These are phyloP conservation scores for Pythium apleroticum DNA, from an alignment of 352 stramenopile genomes.

Conservation along the genomic window DNA sequence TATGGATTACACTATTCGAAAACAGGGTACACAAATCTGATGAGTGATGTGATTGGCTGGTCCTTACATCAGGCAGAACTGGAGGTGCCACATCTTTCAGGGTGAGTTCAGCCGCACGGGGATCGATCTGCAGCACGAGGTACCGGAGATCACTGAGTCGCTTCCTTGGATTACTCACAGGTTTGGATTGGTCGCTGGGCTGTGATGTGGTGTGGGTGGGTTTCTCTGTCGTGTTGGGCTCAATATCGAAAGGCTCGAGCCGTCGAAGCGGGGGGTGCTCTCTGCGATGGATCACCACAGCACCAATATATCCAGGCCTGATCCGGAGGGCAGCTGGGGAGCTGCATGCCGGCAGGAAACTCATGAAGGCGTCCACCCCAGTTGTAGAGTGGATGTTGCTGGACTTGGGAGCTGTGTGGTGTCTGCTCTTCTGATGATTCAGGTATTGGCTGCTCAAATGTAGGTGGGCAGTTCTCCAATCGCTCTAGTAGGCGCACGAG, in stretches of 20 bases:
- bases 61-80: too few relatives aligned
- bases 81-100: too few relatives aligned
- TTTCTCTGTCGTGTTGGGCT: background rate
- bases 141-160: background rate
- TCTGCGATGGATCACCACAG: background rate
- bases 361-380: background rate
- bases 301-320: slow-evolving; percentile 1
- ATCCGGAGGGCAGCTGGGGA: background rate
- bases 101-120: background rate
- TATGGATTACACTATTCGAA: too few relatives aligned
- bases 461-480: background rate
- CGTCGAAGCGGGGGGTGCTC: background rate
- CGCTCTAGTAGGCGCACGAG: background rate
- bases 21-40: too few relatives aligned
- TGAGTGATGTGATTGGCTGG: too few relatives aligned
- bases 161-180: background rate
- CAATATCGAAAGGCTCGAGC: background rate
- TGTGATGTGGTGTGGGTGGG: background rate
- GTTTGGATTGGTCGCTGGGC: background rate
- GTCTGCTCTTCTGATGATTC: background rate
- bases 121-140: background rate
- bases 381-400: background rate
- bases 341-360: background rate
- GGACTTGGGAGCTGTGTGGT: background rate
- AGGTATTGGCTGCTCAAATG: background rate